Conservation (phyloP, 2,329 filamentous ascomycete species). For the Fragosphaeria purpurea region DNA sequence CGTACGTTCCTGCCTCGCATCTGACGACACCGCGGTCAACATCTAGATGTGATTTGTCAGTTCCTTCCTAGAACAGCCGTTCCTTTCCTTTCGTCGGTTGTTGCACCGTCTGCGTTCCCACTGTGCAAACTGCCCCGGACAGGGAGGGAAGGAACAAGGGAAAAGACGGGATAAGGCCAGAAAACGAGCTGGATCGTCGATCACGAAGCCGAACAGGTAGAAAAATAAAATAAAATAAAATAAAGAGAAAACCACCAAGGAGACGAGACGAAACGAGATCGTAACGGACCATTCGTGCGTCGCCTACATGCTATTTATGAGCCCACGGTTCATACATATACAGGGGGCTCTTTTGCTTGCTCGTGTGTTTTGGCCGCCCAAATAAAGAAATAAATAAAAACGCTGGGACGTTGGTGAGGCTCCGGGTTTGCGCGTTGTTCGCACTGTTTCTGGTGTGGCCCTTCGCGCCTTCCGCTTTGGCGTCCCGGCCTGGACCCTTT, state of each 20-base stretch:
- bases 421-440: background rate
- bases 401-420: too few species aligned
- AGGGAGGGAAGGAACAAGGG: too few species aligned
- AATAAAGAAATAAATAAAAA: too few species aligned
- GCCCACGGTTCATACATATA: background rate
- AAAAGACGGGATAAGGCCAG: too few species aligned
- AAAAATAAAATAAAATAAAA: background rate
- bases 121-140: background rate
- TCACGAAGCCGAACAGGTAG: too few species aligned
- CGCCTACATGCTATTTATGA: slow-evolving; percentile 1
- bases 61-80: background rate
- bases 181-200: too few species aligned
- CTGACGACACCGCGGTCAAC: slow-evolving; percentile 3
- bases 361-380: too few species aligned
- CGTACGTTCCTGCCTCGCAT: slow-evolving; percentile 7
- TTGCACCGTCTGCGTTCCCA: background rate
- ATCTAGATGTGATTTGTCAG: background rate
- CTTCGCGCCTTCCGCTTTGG: too few species aligned
- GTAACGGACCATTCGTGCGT: background rate
- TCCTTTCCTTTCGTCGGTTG: background rate
- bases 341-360: too few species aligned
- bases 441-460: background rate
- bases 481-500: background rate
- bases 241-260: background rate
- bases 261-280: background rate